A percentile compares a stretch with the other conserved stretches of the same genome.
Evolutionary conservation across 768 basidiomycete genomes (phyloP).

Genomic region (Crepidotus variabilis): DNA sequence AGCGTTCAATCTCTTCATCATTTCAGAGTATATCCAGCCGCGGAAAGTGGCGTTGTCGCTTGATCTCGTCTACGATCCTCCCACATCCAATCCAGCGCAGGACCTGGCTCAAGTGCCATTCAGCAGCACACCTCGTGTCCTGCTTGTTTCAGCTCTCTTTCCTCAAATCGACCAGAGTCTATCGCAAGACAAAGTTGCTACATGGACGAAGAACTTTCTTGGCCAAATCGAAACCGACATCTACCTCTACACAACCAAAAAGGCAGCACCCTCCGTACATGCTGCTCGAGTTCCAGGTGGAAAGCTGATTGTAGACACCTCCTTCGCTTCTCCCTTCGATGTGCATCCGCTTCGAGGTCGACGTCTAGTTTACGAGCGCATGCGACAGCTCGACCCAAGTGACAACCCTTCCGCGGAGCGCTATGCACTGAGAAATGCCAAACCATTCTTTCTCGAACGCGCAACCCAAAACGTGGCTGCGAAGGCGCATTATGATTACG

Average conservation of each 20-base stretch:
- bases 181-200: conserved; percentile 35
- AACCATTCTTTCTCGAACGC: conserved; percentile 45
- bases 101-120: not conserved
- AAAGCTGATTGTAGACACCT: conserved; percentile 41
- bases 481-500: conserved; percentile 43
- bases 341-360: conserved; percentile 40
- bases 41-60: not conserved
- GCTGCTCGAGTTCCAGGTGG: conserved; percentile 24
- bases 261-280: conserved; percentile 28
- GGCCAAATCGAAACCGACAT: conserved; percentile 39
- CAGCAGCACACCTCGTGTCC: conserved; percentile 23
- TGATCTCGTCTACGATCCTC: conserved; percentile 2
- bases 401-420: conserved; percentile 40
- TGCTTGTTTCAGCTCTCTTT: conserved; percentile 55
- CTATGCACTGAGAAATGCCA: conserved; percentile 55
- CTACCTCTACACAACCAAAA: conserved; percentile 51
- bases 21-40: not conserved
- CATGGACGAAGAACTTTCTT: conserved; percentile 45
- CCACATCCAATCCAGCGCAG: not conserved
- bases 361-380: conserved; percentile 30
- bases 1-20: not conserved
- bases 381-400: conserved; percentile 44
- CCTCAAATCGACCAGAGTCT: conserved; percentile 50
- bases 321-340: conserved; percentile 41
- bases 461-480: conserved; percentile 27